These are phyloP conservation scores for Heimioporus sp. DNA, from an alignment of 768 basidiomycete genomes.

Conservation along the genomic window DNA sequence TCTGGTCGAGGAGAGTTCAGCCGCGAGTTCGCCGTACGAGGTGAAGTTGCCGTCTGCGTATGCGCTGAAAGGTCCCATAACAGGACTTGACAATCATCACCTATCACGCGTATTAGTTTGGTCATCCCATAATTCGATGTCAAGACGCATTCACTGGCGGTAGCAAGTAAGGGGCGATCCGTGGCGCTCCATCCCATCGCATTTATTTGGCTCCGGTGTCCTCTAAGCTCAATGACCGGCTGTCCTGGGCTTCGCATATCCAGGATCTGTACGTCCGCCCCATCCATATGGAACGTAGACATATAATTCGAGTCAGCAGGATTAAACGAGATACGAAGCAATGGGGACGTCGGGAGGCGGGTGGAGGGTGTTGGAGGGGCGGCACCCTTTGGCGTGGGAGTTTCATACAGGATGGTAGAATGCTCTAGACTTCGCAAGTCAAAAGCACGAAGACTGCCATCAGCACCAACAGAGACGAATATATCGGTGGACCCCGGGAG, in stretches of 20 bases:
- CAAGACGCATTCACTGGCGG: conserved; percentile 61
- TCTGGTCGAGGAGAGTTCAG: conserved; percentile 81
- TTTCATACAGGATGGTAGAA: conserved; percentile 97
- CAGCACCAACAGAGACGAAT: conserved; percentile 97
- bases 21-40: conserved; percentile 65
- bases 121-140: not conserved
- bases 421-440: conserved; percentile 96
- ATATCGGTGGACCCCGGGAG: conserved; percentile 93
- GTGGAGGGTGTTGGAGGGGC: conserved; percentile 57
- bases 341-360: conserved; percentile 74
- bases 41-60: conserved; percentile 62
- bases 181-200: conserved; percentile 89
- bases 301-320: conserved; percentile 92
- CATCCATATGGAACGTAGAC: conserved; percentile 96
- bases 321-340: conserved; percentile 88
- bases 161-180: conserved; percentile 81
- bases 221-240: conserved; percentile 89
- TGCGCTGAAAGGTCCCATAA: conserved; percentile 84
- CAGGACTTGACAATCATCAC: conserved; percentile 91
- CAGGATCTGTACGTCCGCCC: conserved; percentile 83
- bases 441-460: conserved; percentile 94
- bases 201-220: conserved; percentile 79
- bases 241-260: conserved; percentile 97
- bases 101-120: conserved; percentile 38
- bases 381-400: conserved; percentile 73